Percentiles rank a stretch among this genome's conserved stretches.
Evolutionary conservation across 257 asterid genomes (phyloP).

Genomic region (Nicotiana benthamiana): DNA sequence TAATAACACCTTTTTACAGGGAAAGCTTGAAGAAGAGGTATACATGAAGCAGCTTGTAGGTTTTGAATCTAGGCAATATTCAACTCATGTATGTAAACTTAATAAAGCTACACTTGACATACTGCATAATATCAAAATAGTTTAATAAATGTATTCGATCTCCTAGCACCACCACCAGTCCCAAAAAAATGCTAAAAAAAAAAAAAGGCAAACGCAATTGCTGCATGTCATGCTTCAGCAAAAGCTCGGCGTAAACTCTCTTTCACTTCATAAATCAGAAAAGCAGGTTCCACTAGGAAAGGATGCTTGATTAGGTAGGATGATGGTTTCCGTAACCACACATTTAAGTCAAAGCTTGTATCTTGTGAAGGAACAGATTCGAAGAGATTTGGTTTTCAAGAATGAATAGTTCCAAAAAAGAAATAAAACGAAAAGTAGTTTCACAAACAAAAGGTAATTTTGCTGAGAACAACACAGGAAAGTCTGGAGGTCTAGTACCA

Average conservation of each 20-base stretch:
- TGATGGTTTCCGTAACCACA: not conserved
- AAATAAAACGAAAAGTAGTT: not conserved
- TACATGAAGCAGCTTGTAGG: too few relatives aligned
- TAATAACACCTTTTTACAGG: too few relatives aligned
- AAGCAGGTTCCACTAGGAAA: not conserved
- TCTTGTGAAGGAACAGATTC: not conserved
- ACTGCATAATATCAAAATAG: slow-evolving; percentile 40
- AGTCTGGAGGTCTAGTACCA: too few relatives aligned
- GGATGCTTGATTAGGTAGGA: not conserved
- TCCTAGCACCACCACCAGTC: not conserved
- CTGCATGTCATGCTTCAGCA: not conserved
- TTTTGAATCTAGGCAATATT: too few relatives aligned
- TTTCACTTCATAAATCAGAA: not conserved
- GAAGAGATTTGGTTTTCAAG: not conserved
- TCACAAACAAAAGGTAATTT: too few relatives aligned
- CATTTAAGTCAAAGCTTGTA: not conserved
- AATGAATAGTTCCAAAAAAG: not conserved
- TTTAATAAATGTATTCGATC: not conserved
- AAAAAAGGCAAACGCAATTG: not conserved
- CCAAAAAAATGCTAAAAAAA: not conserved
- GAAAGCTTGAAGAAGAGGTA: too few relatives aligned
- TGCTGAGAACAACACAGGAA: not conserved
- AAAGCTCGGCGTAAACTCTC: not conserved
- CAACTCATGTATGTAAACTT: too few relatives aligned
- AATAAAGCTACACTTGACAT: slow-evolving; percentile 85